Evolutionary conservation across 2,329 filamentous ascomycete genomes (phyloP).

Genomic region (Pyrenophora graminea): DNA sequence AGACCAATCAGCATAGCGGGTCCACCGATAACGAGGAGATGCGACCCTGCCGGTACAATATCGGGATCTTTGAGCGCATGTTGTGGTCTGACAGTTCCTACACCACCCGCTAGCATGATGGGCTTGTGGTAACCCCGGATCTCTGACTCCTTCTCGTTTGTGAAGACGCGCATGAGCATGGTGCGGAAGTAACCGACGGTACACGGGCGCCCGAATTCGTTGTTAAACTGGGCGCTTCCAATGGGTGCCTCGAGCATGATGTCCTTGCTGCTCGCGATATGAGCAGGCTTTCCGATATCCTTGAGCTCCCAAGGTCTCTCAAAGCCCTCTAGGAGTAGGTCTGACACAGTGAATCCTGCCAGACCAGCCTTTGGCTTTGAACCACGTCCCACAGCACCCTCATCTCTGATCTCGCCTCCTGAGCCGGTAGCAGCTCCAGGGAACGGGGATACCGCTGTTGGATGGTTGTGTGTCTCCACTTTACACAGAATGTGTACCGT

Average conservation of each 20-base stretch:
- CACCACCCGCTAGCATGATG: constrained; percentile 95
- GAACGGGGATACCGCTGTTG: constrained; percentile 91
- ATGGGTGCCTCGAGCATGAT: constrained; percentile 98
- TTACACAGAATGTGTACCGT: constrained; percentile 86
- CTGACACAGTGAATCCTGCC: constrained; percentile 91
- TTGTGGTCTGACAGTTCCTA: constrained; percentile 88
- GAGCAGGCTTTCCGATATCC: constrained; percentile 84
- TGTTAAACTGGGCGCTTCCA: constrained; percentile 94
- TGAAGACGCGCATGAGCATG: constrained; percentile 70
- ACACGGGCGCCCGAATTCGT: constrained; percentile 92
- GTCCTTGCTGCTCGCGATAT: constrained; percentile 91
- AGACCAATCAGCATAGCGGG: constrained; percentile 98
- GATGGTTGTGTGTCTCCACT: constrained; percentile 98
- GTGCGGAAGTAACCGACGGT: constrained; percentile 91
- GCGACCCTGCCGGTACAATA: constrained; percentile 82
- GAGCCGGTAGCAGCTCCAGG: constrained; percentile 93
- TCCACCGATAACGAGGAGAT: constrained; percentile 89
- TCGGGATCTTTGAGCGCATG: constrained; percentile 84
- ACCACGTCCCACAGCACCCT: constrained; percentile 90
- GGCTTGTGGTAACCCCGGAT: constrained; percentile 95
- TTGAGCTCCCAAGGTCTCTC: constrained; percentile 81
- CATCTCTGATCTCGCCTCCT: constrained; percentile 93
- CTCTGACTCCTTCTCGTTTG: constrained; percentile 67
- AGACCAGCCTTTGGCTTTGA: constrained; percentile 92
- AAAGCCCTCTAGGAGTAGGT: constrained; percentile 84